These are phyloP conservation scores for Trichoderma harzianum DNA, from an alignment of 2,329 filamentous ascomycete genomes.

Conservation along the genomic window DNA sequence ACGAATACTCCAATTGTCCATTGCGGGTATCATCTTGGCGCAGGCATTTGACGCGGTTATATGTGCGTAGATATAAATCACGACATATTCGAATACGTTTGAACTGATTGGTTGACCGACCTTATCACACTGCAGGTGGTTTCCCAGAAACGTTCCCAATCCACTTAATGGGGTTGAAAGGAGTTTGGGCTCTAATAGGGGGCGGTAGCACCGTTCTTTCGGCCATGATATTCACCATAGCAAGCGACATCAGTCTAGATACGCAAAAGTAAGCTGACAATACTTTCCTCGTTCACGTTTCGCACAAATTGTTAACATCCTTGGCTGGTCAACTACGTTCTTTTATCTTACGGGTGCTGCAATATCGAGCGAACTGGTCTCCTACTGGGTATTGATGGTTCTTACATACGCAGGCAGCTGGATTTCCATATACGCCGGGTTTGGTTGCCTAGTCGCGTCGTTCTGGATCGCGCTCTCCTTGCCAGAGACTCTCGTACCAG, in stretches of 20 bases:
- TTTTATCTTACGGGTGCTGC: background rate
- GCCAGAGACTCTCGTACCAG: background rate
- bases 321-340: background rate
- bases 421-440: conserved; percentile 6
- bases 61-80: background rate
- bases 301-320: background rate
- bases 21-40: background rate
- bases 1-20: conserved; percentile 4
- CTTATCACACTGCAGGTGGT: background rate
- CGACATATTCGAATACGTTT: background rate
- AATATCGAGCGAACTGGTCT: background rate
- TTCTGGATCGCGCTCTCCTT: background rate
- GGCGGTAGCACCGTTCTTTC: conserved; percentile 9
- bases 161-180: conserved; percentile 1
- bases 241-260: background rate
- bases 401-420: background rate
- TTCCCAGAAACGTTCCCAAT: conserved; percentile 1
- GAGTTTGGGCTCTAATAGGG: background rate
- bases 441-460: background rate
- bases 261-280: background rate
- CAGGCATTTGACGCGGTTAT: conserved; percentile 6
- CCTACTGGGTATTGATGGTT: background rate
- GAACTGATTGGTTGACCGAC: background rate
- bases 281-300: background rate
- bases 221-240: background rate